Evolutionary conservation across 331 rosid species (phyloP).

Genomic region (Dryas integrifolia): DNA sequence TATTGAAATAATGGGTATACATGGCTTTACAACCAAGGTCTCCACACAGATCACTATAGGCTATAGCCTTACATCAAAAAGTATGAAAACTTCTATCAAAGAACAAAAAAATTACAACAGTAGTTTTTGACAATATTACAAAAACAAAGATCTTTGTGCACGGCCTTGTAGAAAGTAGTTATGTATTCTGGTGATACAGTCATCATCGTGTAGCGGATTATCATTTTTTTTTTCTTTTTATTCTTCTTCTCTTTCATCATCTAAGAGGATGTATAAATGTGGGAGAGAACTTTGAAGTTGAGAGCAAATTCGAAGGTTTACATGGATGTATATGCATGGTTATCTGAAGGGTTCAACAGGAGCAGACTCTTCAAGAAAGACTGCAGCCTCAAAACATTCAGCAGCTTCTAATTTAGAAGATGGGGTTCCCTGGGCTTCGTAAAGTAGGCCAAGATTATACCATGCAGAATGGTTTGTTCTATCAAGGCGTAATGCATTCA

Average conservation of each 20-base stretch:
- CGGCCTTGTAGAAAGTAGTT: background rate
- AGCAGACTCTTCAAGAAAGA: conserved; percentile 65
- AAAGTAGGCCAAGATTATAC: conserved; percentile 73
- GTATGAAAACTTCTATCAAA: background rate
- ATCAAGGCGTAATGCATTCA: conserved; percentile 65
- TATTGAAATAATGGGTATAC: too few relatives aligned
- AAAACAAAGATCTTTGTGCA: background rate
- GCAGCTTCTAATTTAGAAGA: conserved; percentile 55
- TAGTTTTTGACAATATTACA: background rate
- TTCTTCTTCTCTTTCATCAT: background rate
- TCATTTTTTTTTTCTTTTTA: background rate
- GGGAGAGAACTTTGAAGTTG: background rate
- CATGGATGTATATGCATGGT: conserved; percentile 17
- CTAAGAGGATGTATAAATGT: background rate
- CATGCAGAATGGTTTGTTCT: conserved; percentile 66
- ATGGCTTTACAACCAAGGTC: too few relatives aligned
- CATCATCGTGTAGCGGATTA: too few relatives aligned
- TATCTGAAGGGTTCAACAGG: conserved; percentile 85
- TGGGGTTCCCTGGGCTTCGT: conserved; percentile 44
- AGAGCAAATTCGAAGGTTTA: background rate
- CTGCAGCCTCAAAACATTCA: conserved; percentile 79
- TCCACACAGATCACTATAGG: too few relatives aligned
- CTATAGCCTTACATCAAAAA: too few relatives aligned
- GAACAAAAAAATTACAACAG: background rate
- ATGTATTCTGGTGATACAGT: background rate